Percentiles rank a stretch among this genome's conserved stretches.
Evolutionary conservation across 1,139 yeast genomes (phyloP).

Genomic region (Debaryomyces sp.): DNA sequence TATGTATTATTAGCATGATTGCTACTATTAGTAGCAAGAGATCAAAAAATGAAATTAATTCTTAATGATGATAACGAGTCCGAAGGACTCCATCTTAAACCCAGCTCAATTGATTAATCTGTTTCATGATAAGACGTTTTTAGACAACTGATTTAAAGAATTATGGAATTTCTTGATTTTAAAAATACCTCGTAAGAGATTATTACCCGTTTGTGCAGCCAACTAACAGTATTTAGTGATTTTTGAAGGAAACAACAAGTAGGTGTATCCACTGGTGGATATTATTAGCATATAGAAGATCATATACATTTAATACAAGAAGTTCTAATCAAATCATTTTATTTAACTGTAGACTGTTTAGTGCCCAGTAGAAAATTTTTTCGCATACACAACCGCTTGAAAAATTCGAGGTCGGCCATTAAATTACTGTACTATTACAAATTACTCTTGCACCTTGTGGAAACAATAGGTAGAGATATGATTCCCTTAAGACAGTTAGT

Average conservation of each 20-base stretch:
- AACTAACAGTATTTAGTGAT: not conserved
- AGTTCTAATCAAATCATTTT: not conserved
- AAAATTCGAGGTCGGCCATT: conserved; percentile 4
- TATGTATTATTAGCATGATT: not conserved
- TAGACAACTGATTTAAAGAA: conserved; percentile 35
- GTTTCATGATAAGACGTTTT: conserved; percentile 49
- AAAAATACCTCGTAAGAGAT: not conserved
- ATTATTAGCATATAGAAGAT: not conserved
- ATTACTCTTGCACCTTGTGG: not conserved
- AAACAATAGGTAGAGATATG: conserved; percentile 15
- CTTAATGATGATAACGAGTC: conserved; percentile 48
- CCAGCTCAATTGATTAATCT: conserved; percentile 58
- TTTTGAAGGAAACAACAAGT: not conserved
- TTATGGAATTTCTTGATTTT: not conserved
- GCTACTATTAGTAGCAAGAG: not conserved
- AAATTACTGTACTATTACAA: not conserved
- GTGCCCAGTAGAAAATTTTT: conserved; percentile 5
- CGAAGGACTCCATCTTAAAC: conserved; percentile 46
- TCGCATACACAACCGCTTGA: conserved; percentile 3
- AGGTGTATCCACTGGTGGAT: not conserved
- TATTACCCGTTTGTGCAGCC: not conserved
- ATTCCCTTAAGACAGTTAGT: conserved; percentile 25
- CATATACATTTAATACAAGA: not conserved
- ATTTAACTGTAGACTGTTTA: not conserved
- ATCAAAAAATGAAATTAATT: not conserved